Evolutionary conservation across 352 stramenopile species (phyloP).

Genomic region (Globisporangium recalcitrans): DNA sequence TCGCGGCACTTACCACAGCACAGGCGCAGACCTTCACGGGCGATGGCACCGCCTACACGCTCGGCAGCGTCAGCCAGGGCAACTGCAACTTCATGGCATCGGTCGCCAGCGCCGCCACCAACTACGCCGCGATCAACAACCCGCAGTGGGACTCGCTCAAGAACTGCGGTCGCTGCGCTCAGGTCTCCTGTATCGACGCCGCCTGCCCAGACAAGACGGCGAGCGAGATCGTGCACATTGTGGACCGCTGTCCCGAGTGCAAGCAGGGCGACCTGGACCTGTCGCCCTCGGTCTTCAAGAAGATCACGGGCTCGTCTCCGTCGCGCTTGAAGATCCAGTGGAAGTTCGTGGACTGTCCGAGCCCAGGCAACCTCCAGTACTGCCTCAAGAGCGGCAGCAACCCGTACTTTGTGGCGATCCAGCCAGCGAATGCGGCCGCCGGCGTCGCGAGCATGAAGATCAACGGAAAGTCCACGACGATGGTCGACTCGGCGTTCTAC

Average conservation of each 20-base stretch:
- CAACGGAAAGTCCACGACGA: conserved; percentile 48
- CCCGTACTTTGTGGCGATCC: conserved; percentile 47
- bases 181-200: conserved; percentile 52
- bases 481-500: conserved; percentile 68
- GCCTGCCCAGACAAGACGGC: conserved; percentile 42
- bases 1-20: too few species aligned
- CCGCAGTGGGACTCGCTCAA: conserved; percentile 31
- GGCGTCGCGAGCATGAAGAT: conserved; percentile 57
- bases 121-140: conserved; percentile 52
- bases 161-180: conserved; percentile 38
- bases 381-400: conserved; percentile 71
- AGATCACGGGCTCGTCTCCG: conserved; percentile 58
- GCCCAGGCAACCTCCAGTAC: conserved; percentile 47
- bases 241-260: conserved; percentile 73
- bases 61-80: conserved; percentile 23
- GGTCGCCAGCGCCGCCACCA: conserved; percentile 20
- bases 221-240: conserved; percentile 55
- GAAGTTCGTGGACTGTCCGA: conserved; percentile 66
- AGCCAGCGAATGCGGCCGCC: conserved; percentile 46
- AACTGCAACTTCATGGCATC: conserved; percentile 57
- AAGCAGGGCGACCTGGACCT: conserved; percentile 61
- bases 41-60: conserved; percentile 46
- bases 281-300: conserved; percentile 59
- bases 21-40: conserved; percentile 22
- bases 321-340: conserved; percentile 53